phyloP scores from a whole-genome alignment of 1,284 basidiomycete species.

The Volvariella volvacea region DNA sequence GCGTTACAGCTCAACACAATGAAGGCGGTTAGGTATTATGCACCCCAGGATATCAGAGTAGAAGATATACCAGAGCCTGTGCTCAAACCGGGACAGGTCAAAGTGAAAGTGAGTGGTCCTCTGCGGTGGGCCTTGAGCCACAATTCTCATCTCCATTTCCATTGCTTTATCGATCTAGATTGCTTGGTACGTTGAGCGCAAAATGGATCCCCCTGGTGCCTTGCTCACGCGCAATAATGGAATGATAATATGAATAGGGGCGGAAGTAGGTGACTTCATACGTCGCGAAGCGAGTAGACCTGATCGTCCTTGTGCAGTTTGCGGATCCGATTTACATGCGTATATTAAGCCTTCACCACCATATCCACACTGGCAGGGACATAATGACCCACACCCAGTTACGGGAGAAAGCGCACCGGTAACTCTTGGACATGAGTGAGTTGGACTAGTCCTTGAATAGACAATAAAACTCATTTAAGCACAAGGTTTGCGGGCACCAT shows the following conservation, averaged over 20 bases:
- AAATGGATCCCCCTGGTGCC: background rate
- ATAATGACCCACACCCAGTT: slow-evolving; percentile 16
- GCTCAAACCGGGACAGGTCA: slow-evolving; percentile 20
- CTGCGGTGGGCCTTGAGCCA: no score
- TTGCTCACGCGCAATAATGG: no score
- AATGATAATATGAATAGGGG: no score
- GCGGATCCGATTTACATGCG: slow-evolving; percentile 25
- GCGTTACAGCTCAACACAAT: no score
- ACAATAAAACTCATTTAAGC: no score
- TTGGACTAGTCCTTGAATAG: no score
- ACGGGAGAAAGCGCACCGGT: slow-evolving; percentile 24
- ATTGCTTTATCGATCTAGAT: slow-evolving; percentile 11
- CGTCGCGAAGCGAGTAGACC: no score
- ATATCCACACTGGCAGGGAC: no score
- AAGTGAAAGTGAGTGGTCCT: slow-evolving; percentile 19
- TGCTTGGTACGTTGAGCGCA: slow-evolving; percentile 17
- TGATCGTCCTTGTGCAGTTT: slow-evolving; percentile 15
- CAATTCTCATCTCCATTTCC: background rate
- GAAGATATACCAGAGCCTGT: slow-evolving; percentile 23
- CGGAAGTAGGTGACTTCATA: slow-evolving; percentile 20
- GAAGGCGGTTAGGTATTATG: slow-evolving; percentile 27
- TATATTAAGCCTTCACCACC: slow-evolving; percentile 16
- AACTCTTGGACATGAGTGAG: slow-evolving; percentile 27
- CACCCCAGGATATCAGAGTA: slow-evolving; percentile 23
- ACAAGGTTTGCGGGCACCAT: slow-evolving; percentile 27